Conservation (phyloP, 768 basidiomycete genomes). For the Auricularia sp. region DNA sequence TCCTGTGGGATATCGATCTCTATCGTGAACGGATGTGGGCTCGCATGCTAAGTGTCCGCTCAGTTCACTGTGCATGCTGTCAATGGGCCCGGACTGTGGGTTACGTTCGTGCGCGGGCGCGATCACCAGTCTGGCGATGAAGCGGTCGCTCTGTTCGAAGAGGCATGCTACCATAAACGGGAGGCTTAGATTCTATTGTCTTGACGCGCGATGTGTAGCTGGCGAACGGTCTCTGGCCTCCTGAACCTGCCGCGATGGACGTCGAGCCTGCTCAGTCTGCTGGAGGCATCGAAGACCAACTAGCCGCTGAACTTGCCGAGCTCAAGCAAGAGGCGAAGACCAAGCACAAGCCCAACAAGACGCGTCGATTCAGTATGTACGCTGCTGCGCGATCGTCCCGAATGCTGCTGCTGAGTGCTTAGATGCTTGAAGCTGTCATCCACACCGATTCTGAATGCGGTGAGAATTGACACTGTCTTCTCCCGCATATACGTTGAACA, state of each 20-base stretch:
- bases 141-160: slow-evolving; percentile 67
- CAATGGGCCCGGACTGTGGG: slow-evolving; percentile 77
- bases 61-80: slow-evolving; percentile 1
- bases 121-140: slow-evolving; percentile 72
- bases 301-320: background rate
- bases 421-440: background rate
- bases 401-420: background rate
- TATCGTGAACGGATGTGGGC: background rate
- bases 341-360: background rate
- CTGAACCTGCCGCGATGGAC: slow-evolving; percentile 14
- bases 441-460: slow-evolving; percentile 33
- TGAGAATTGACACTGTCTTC: slow-evolving; percentile 22
- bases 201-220: slow-evolving; percentile 34
- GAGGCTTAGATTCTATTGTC: slow-evolving; percentile 4
- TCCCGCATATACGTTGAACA: background rate
- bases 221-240: slow-evolving; percentile 63
- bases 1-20: background rate
- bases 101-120: slow-evolving; percentile 74
- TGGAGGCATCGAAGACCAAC: background rate
- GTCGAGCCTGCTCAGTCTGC: background rate
- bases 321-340: background rate
- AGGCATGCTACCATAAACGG: slow-evolving; percentile 27
- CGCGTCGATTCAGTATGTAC: background rate
- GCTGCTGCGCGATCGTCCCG: background rate
- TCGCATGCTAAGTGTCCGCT: background rate